A percentile compares a stretch with the other conserved stretches of the same genome.
Evolutionary conservation across 371 early-diverging fungal species (phyloP).

Genomic region (Mycotypha africana): DNA sequence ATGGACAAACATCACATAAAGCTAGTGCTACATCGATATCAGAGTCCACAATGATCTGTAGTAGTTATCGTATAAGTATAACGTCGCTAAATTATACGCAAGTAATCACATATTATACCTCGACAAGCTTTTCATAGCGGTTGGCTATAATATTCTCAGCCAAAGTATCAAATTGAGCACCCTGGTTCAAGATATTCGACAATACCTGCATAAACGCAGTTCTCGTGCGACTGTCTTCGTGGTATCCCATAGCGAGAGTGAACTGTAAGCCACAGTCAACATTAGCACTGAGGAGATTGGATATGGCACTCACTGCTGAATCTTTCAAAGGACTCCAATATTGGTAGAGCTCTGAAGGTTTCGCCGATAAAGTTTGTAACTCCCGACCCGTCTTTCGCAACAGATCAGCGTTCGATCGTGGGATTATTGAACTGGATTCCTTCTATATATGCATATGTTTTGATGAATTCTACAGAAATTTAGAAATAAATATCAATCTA

Average conservation of each 20-base stretch:
- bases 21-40: constrained; percentile 71
- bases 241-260: constrained; percentile 85
- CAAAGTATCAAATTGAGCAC: constrained; percentile 77
- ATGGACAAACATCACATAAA: constrained; percentile 78
- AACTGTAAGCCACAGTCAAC: constrained; percentile 83
- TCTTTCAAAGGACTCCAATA: constrained; percentile 71
- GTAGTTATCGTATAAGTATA: too few relatives aligned
- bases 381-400: too few relatives aligned
- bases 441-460: neutral
- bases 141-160: constrained; percentile 64
- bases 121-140: constrained; percentile 64
- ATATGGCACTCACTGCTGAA: constrained; percentile 75
- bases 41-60: constrained; percentile 39
- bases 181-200: constrained; percentile 81
- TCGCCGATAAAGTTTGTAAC: too few relatives aligned
- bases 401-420: too few relatives aligned
- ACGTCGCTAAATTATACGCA: too few relatives aligned
- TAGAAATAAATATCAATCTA: too few relatives aligned
- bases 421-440: neutral
- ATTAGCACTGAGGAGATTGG: constrained; percentile 86
- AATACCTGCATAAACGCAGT: constrained; percentile 88
- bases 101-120: constrained; percentile 2
- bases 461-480: too few relatives aligned
- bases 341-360: constrained; percentile 23
- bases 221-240: constrained; percentile 83